A percentile compares a stretch with the other conserved stretches of the same genome.
These are phyloP conservation scores for Candida sanyiensis DNA, from an alignment of 805 yeast species.

Conservation along the genomic window DNA sequence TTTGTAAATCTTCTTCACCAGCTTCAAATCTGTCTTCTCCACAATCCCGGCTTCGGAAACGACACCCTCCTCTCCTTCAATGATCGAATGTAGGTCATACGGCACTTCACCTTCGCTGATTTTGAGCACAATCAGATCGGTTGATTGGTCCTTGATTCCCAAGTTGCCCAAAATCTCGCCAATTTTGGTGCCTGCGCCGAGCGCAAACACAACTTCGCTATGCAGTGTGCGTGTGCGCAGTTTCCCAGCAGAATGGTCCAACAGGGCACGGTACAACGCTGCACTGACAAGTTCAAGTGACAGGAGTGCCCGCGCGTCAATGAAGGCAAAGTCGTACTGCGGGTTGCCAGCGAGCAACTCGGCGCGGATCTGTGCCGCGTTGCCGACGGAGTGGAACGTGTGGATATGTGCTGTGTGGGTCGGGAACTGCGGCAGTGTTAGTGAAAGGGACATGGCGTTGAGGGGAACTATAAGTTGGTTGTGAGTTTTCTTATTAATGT, in stretches of 20 bases:
- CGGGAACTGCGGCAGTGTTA: slow-evolving; percentile 43
- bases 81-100: slow-evolving; percentile 17
- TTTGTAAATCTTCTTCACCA: slow-evolving; percentile 27
- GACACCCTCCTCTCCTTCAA: slow-evolving; percentile 32
- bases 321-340: slow-evolving; percentile 55
- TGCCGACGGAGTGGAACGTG: slow-evolving; percentile 42
- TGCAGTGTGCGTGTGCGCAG: slow-evolving; percentile 62
- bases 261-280: slow-evolving; percentile 54
- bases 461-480: no score
- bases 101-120: slow-evolving; percentile 27
- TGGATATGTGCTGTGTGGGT: slow-evolving; percentile 33
- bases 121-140: slow-evolving; percentile 46
- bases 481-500: no score
- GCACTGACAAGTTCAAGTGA: slow-evolving; percentile 58
- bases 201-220: slow-evolving; percentile 63
- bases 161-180: slow-evolving; percentile 65
- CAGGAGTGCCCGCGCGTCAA: slow-evolving; percentile 52
- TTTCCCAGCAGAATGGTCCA: slow-evolving; percentile 41
- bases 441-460: slow-evolving; percentile 5
- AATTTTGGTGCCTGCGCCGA: slow-evolving; percentile 67
- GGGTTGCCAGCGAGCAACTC: slow-evolving; percentile 40
- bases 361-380: slow-evolving; percentile 39
- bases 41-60: slow-evolving; percentile 30
- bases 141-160: slow-evolving; percentile 53
- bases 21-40: slow-evolving; percentile 29